Base-by-base conservation (phyloP, 164 flowering plant genomes). In the Dillenia suffruticosa region DNA sequence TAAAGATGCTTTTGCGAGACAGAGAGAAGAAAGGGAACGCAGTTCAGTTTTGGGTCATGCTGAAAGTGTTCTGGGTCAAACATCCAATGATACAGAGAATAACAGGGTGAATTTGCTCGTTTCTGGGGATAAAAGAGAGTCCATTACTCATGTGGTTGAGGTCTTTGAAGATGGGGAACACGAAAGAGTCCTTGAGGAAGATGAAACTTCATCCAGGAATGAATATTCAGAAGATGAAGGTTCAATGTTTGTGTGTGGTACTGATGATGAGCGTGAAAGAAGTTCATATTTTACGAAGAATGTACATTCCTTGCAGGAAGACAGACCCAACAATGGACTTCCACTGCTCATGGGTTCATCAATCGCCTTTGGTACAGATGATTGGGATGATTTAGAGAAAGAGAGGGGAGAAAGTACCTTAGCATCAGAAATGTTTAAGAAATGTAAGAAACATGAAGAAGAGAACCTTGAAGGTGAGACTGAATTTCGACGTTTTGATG, bases 341-440 rank as follows among this genome's bases (percentile, higher is more conserved):
- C 73, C 84, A n/a, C 61, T 92, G 65, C 78, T 79, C 52, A 84
- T 88, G 59, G 82, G 74, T 65, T 78, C 94, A 3, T 65, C 87
- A 32, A 77, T 76, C 12, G 96, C 88, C 8, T 93, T 85, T 79
- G 98, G 98, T 70, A 67, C 78, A 15, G 77, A 84, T 10, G 98
- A 93, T 72, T 90, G 94, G 98, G 81, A 85, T 71, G 89, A 88
- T 67, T 93, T 85, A 66, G 70, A 57, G 73, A 80, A 62, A 54
- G 87, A 81, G 73, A 65, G 62, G 1, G 72, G 65, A 52, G 82
- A 69, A 49, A 65, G 51, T 59, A 19, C 12, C 56, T 14, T 51
- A 24, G 48, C 16, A 57, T 62, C 74, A 10, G 40, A 64, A 51
- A 15, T 48, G 40, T 63, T 59, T 54, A 58, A 70, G 49, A 59